Evolutionary conservation across 139 green algal species (phyloP).

Genomic region (Tetradesmus obliquus): DNA sequence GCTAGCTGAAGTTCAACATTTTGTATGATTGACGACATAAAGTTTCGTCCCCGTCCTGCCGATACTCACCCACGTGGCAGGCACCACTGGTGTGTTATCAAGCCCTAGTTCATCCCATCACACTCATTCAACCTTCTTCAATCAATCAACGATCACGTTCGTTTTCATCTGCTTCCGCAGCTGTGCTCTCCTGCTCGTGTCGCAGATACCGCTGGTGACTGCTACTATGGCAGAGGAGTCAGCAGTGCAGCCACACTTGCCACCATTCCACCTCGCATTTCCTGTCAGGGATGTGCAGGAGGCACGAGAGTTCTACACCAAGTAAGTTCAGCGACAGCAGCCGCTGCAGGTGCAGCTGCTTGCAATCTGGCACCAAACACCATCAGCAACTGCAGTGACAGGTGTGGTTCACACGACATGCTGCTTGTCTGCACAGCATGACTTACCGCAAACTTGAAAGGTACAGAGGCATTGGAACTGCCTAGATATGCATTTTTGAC

Average conservation of each 20-base stretch:
- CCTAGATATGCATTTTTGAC: too few species aligned
- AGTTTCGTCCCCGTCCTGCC: too few species aligned
- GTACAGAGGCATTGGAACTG: too few species aligned
- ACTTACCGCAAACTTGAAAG: too few species aligned
- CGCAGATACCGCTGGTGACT: background rate
- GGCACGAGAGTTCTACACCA: conserved; percentile 77
- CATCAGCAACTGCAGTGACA: too few species aligned
- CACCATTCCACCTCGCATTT: conserved; percentile 86
- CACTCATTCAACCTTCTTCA: background rate
- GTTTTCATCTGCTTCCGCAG: background rate
- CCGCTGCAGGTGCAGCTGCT: background rate
- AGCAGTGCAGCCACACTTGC: conserved; percentile 4
- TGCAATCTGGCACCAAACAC: background rate
- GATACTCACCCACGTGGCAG: too few species aligned
- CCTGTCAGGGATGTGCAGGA: conserved; percentile 75
- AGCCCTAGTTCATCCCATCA: background rate
- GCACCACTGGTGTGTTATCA: background rate
- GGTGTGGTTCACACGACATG: too few species aligned
- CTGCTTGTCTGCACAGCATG: too few species aligned
- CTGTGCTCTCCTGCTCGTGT: background rate
- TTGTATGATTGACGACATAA: too few species aligned
- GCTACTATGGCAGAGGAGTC: background rate
- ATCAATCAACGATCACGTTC: background rate
- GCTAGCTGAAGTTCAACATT: background rate
- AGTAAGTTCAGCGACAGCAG: background rate